Percentiles rank a stretch among this genome's conserved stretches.
Conservation (phyloP, 148 eudicot species). For the Linanthus parryae region DNA sequence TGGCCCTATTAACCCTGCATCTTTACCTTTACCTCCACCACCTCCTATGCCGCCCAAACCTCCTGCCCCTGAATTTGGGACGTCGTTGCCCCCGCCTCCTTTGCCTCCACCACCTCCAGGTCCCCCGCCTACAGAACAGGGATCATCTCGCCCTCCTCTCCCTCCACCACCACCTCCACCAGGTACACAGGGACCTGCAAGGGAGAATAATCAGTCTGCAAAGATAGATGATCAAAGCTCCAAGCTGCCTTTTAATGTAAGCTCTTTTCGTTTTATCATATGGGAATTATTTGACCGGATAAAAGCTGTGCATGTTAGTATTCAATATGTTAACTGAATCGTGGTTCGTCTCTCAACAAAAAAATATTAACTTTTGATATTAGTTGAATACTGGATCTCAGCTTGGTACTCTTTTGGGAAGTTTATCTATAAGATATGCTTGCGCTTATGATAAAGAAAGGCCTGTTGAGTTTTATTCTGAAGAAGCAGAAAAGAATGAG, state of each 20-base stretch:
- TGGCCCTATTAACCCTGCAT: slow-evolving; percentile 43
- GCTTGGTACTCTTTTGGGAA: too few relatives aligned
- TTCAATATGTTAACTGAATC: too few relatives aligned
- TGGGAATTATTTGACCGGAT: neutral
- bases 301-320: too few relatives aligned
- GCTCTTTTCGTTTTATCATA: neutral
- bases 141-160: slow-evolving; percentile 47
- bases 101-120: slow-evolving; percentile 75
- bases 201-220: slow-evolving; percentile 28
- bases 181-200: slow-evolving; percentile 47
- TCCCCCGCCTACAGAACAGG: slow-evolving; percentile 64
- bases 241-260: slow-evolving; percentile 44
- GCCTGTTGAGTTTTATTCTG: too few relatives aligned
- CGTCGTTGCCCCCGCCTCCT: slow-evolving; percentile 56
- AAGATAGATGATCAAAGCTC: slow-evolving; percentile 39
- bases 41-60: slow-evolving; percentile 82
- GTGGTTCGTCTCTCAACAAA: too few relatives aligned
- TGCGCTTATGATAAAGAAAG: too few relatives aligned
- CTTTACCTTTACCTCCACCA: slow-evolving; percentile 84
- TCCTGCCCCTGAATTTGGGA: slow-evolving; percentile 34
- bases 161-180: slow-evolving; percentile 55
- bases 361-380: too few relatives aligned
- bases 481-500: too few relatives aligned
- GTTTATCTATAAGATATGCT: too few relatives aligned
- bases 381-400: too few relatives aligned